phyloP scores from a whole-genome alignment of 164 flowering plant genomes.

The Cinnamomum micranthum region DNA sequence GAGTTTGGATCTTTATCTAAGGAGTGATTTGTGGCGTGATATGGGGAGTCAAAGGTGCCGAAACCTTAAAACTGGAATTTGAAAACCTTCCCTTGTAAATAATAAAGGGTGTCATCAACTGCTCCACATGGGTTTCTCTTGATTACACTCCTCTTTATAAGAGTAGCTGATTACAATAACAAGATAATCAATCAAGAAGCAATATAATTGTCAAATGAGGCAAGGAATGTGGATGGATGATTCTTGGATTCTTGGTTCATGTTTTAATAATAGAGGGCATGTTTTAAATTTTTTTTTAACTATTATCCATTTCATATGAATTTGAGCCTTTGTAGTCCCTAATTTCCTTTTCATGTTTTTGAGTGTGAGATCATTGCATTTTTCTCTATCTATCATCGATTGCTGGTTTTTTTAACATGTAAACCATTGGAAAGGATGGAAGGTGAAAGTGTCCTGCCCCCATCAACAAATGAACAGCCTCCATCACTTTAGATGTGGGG shows the following conservation, averaged over 20 bases:
- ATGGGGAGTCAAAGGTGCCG: constrained; percentile 31
- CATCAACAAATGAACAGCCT: no score
- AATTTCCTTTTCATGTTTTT: neutral
- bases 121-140: no score
- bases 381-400: neutral
- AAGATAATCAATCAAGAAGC: no score
- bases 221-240: no score
- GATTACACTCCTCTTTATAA: neutral
- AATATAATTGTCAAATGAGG: no score
- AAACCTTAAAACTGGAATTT: constrained; percentile 21
- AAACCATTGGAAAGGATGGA: no score
- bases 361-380: constrained; percentile 2
- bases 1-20: neutral
- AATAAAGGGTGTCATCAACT: neutral
- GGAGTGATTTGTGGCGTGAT: constrained; percentile 41
- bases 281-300: neutral
- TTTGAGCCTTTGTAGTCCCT: neutral
- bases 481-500: no score
- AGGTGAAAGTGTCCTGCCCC: no score
- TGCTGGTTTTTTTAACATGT: neutral
- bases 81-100: neutral
- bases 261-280: no score
- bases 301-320: neutral
- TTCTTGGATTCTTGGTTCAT: no score
- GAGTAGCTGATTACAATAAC: neutral